Percentiles rank a stretch among this genome's conserved stretches.
Conservation (phyloP, 2,329 filamentous ascomycete genomes). For the Colletotrichum liriopes region DNA sequence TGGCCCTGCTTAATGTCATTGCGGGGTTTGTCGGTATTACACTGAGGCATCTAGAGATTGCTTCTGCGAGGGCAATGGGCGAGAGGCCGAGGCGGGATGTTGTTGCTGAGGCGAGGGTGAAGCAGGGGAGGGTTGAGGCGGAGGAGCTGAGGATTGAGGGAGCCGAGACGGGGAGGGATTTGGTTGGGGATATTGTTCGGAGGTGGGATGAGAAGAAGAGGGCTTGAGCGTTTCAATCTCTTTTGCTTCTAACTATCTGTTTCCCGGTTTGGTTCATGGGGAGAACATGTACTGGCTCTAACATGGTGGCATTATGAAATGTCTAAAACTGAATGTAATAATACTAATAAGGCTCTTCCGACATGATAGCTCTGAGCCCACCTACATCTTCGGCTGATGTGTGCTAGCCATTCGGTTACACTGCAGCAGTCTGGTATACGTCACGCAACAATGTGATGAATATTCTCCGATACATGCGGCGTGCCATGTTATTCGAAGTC, state of each 20-base stretch:
- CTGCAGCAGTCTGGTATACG: not conserved
- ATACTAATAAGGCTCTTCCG: not conserved
- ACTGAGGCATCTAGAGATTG: constrained; percentile 8
- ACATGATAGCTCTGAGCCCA: not conserved
- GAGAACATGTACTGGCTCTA: not conserved
- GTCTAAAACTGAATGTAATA: too few species aligned
- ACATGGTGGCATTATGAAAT: too few species aligned
- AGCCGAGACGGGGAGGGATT: constrained; percentile 2
- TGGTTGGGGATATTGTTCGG: constrained; percentile 18
- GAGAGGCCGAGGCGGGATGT: constrained; percentile 28
- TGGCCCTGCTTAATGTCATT: constrained; percentile 22
- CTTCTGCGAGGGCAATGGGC: constrained; percentile 22
- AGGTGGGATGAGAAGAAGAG: constrained; percentile 30
- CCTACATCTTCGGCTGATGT: not conserved
- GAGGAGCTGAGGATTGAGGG: constrained; percentile 12
- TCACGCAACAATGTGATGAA: not conserved
- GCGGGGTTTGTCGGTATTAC: constrained; percentile 15
- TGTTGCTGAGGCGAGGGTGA: constrained; percentile 30
- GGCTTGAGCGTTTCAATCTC: not conserved
- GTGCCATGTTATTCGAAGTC: not conserved
- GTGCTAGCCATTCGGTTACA: constrained; percentile 12
- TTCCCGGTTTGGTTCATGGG: too few species aligned
- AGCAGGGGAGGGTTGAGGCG: constrained; percentile 31
- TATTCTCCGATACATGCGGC: constrained; percentile 29
- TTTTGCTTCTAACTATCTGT: not conserved